Evolutionary conservation across 495 filamentous ascomycete species (phyloP).

Genomic region (Hypoxylon subgilvum): DNA sequence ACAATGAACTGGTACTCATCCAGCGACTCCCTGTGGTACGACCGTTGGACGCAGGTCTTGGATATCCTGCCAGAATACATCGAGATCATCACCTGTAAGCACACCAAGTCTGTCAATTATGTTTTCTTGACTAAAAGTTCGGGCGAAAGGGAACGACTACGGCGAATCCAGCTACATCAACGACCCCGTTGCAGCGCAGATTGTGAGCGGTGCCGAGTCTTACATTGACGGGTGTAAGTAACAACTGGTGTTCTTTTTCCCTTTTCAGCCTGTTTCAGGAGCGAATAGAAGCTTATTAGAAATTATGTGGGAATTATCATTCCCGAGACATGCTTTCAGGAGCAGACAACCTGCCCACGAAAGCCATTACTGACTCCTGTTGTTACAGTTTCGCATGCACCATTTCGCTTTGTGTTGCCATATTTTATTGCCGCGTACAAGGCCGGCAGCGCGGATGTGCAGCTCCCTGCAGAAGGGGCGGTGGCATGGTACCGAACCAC

Average conservation of each 20-base stretch:
- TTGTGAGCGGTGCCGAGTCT: constrained; percentile 55
- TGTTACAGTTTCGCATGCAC: no score
- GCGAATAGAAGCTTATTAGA: no score
- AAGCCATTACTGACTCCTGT: no score
- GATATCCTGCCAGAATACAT: constrained; percentile 69
- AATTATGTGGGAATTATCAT: no score
- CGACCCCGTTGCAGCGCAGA: constrained; percentile 55
- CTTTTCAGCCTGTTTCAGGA: no score
- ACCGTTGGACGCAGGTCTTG: constrained; percentile 73
- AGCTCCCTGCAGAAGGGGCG: constrained; percentile 56
- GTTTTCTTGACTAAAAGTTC: constrained; percentile 8
- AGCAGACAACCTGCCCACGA: no score
- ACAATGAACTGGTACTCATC: constrained; percentile 79
- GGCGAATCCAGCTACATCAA: constrained; percentile 80
- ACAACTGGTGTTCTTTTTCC: no score
- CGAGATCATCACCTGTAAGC: constrained; percentile 57
- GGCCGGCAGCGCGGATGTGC: constrained; percentile 49
- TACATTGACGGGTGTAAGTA: constrained; percentile 56
- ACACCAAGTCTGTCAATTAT: constrained; percentile 26
- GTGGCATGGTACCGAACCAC: constrained; percentile 71
- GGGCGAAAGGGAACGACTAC: constrained; percentile 72
- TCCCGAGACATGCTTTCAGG: no score
- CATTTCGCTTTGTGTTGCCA: constrained; percentile 59
- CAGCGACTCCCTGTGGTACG: constrained; percentile 73
- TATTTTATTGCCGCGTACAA: constrained; percentile 72